Evolutionary conservation across 805 yeast species (phyloP).

Genomic region (Candida peoriensis): DNA sequence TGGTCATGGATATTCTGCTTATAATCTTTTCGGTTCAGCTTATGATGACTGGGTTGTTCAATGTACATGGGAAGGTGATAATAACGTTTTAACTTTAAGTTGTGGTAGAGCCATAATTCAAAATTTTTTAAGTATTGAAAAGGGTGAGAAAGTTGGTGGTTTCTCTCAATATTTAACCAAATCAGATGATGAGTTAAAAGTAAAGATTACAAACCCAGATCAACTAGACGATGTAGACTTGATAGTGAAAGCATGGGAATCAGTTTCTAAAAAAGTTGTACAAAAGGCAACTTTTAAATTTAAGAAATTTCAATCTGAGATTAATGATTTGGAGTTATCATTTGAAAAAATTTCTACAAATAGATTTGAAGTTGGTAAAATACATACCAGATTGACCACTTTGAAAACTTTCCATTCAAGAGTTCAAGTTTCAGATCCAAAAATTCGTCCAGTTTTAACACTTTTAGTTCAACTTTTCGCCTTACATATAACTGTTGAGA

Average conservation of each 20-base stretch:
- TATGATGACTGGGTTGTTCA: slow-evolving; percentile 92
- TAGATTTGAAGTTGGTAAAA: slow-evolving; percentile 27
- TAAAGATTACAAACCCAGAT: slow-evolving; percentile 13
- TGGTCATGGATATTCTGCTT: slow-evolving; percentile 91
- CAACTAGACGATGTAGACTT: slow-evolving; percentile 11
- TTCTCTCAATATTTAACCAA: slow-evolving; percentile 26
- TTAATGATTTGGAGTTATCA: slow-evolving; percentile 14
- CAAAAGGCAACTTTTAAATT: slow-evolving; percentile 13
- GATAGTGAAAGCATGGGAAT: slow-evolving; percentile 27
- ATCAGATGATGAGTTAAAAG: not conserved
- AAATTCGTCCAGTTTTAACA: slow-evolving; percentile 37
- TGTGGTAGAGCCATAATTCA: slow-evolving; percentile 66
- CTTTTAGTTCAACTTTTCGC: slow-evolving; percentile 59
- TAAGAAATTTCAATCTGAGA: slow-evolving; percentile 8
- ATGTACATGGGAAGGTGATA: slow-evolving; percentile 98
- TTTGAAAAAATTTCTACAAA: slow-evolving; percentile 22
- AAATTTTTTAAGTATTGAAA: slow-evolving; percentile 29
- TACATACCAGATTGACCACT: slow-evolving; percentile 33
- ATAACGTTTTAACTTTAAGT: slow-evolving; percentile 75
- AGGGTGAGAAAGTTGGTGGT: slow-evolving; percentile 25
- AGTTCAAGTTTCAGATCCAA: slow-evolving; percentile 28
- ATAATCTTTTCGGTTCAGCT: slow-evolving; percentile 82
- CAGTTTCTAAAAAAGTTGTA: slow-evolving; percentile 24
- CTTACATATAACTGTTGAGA: slow-evolving; percentile 52
- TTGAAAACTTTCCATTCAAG: slow-evolving; percentile 26